Base-by-base conservation (phyloP, 1,284 basidiomycete species). In the Fomitopsis palustris region DNA sequence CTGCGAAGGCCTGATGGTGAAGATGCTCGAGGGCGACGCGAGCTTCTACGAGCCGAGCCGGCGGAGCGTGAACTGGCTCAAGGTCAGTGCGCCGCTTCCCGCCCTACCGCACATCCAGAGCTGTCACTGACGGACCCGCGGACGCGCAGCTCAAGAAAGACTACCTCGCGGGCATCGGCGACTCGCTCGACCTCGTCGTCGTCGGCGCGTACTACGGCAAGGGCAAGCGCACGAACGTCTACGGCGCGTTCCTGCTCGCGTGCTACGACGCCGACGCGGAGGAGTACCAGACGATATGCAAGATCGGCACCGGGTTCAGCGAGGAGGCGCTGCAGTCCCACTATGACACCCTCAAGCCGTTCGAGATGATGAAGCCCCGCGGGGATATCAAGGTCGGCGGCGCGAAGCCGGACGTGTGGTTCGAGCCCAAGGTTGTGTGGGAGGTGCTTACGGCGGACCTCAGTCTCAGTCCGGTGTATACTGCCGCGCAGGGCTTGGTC, bases 1-100 rank as follows among this genome's bases (percentile, higher is more conserved):
- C 1, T 99, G 97, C 74, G 97, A 99, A 74, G 97, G 97, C 3
- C 81, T 99, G 53, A 98, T 99, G 97, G 95, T 99, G 62, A 99
- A 99, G 77, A 97, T 98, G 94, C 80, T 99, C 14, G 91, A 95
- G 41, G 92, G 87, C 25, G 87, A 93, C 39, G 90, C 90, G 16
- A 95, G 96, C 69, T 93, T 86, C 66, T 99, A 99, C 73, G 95
- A 98, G 74, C 97, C 97, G 2, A 96, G 93, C 72, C 80, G 95
- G 57, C 81, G 97, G 43, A 95, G 90, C 74, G 92, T 98, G 63
- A 98, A 99, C 72, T 99, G 97, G 97, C 79, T 99, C 14, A 99
- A 99, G 86, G 95, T 93, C 19, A 0, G 43, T 53, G 12, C 16
- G 35, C 35, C 12, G 35, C 35, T 37, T 14, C 35, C 29, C 10